phyloP scores from a whole-genome alignment of 495 filamentous ascomycete species.

The Astrothelium subdiscretum region DNA sequence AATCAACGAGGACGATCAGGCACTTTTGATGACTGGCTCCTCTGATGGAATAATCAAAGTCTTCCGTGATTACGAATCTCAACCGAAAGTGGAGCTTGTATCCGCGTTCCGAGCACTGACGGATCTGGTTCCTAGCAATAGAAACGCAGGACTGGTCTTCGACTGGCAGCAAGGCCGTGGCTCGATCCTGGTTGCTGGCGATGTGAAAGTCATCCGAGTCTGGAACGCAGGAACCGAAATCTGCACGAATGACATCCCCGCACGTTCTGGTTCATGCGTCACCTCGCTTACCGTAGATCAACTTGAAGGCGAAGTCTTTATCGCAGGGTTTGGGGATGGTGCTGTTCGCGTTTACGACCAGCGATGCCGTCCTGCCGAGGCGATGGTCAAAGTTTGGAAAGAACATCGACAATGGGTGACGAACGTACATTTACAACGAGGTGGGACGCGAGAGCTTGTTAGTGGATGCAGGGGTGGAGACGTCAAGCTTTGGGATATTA shows the following conservation, averaged over 20 bases:
- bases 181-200: conserved; percentile 83
- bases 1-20: conserved; percentile 97
- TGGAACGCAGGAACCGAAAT: conserved; percentile 93
- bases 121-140: conserved; percentile 84
- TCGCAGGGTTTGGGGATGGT: conserved; percentile 95
- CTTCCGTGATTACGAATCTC: conserved; percentile 78
- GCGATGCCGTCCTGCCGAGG: conserved; percentile 62
- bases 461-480: conserved; percentile 82
- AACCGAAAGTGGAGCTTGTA: conserved; percentile 68
- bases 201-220: conserved; percentile 87
- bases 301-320: conserved; percentile 90
- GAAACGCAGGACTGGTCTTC: conserved; percentile 89
- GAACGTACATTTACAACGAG: conserved; percentile 93
- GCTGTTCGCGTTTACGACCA: conserved; percentile 91
- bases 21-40: conserved; percentile 84
- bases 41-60: conserved; percentile 89
- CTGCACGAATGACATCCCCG: conserved; percentile 86
- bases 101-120: conserved; percentile 84
- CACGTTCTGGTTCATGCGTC: conserved; percentile 89
- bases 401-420: conserved; percentile 90
- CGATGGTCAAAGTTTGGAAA: conserved; percentile 93
- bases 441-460: conserved; percentile 80
- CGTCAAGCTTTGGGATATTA: conserved; percentile 92
- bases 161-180: conserved; percentile 99
- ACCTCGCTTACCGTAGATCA: conserved; percentile 93